Evolutionary conservation across 768 basidiomycete genomes (phyloP), one percentile per base, ranked within the genome.

Genomic region (Tricholoma saponaceum): DNA sequence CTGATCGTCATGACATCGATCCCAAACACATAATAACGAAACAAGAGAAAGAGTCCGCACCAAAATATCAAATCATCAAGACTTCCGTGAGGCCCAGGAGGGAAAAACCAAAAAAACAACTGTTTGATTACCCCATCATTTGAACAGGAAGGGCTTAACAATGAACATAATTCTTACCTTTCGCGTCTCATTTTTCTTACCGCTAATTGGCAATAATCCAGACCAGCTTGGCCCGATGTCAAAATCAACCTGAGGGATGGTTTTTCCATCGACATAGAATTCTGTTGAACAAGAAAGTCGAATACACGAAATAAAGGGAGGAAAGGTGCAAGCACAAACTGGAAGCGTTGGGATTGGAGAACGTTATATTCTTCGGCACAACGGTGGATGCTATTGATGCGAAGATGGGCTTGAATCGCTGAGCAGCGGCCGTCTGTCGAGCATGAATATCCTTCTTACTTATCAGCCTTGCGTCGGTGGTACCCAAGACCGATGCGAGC

Each of bases 71-170:
- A 64, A 65, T 90, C 87, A 63, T 91, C 86, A 4, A 80, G 66
- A 61, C 83, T 87, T 18, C 88, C 89, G 62, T 83, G 73, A 0
- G 86, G 86, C 3, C 87, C 88, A 1, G 89, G 86, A 54, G 89
- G 89, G 75, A 89, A 90, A 71, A 89, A 86, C 89, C 89, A 90
- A 72, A 91, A 91, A 75, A 86, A 91, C 14, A 90, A 78, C 87
- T 90, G 54, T n/a, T n/a, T n/a, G 32, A 56, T 28, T 51, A 16
- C 16, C 33, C 13, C 18, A 35, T 25, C 1, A 1, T 37, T 33
- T 8, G 20, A 5, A 30, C 9, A 9, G 3, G 22, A 18, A n/a
- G n/a, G 12, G 18, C 33, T 30, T 9, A 1, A 23, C 2, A 18
- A 32, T 44, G 46, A 20, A 43, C 18, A 10, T 1, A 23, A 1